Conservation (phyloP, 2,329 filamentous ascomycete species). For the Pestalotiopsis fici region DNA sequence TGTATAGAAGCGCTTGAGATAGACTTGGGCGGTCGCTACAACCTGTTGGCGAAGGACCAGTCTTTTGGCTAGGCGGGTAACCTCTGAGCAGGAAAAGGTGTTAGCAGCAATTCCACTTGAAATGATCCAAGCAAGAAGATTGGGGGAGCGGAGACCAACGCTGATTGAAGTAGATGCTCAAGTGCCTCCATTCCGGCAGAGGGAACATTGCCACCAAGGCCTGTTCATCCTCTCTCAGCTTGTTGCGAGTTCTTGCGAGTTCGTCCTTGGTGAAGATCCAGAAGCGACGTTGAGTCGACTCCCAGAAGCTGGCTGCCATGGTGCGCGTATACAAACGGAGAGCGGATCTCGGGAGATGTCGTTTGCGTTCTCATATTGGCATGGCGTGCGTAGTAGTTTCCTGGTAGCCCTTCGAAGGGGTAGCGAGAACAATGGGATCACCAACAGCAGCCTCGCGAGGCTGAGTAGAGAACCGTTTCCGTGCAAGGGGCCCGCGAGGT, state of each 20-base stretch:
- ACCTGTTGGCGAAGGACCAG: slow-evolving; percentile 87
- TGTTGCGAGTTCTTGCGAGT: slow-evolving; percentile 72
- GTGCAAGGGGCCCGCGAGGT: background rate
- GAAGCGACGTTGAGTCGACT: slow-evolving; percentile 84
- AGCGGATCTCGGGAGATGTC: background rate
- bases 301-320: slow-evolving; percentile 98
- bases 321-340: background rate
- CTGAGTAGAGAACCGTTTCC: background rate
- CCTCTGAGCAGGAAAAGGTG: slow-evolving; percentile 50
- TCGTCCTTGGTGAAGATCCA: slow-evolving; percentile 90
- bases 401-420: background rate
- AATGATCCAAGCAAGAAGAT: background rate
- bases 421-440: background rate
- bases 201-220: slow-evolving; percentile 77
- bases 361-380: background rate
- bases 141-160: slow-evolving; percentile 56
- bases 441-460: background rate
- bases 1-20: slow-evolving; percentile 90
- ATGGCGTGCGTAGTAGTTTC: background rate
- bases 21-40: slow-evolving; percentile 90
- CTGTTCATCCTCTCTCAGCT: slow-evolving; percentile 76
- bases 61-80: slow-evolving; percentile 81
- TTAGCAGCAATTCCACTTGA: background rate
- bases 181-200: slow-evolving; percentile 76
- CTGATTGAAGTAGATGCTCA: slow-evolving; percentile 91